A percentile compares a stretch with the other conserved stretches of the same genome.
phyloP scores from a whole-genome alignment of 805 yeast genomes.

The Wickerhamiella musiphila region DNA sequence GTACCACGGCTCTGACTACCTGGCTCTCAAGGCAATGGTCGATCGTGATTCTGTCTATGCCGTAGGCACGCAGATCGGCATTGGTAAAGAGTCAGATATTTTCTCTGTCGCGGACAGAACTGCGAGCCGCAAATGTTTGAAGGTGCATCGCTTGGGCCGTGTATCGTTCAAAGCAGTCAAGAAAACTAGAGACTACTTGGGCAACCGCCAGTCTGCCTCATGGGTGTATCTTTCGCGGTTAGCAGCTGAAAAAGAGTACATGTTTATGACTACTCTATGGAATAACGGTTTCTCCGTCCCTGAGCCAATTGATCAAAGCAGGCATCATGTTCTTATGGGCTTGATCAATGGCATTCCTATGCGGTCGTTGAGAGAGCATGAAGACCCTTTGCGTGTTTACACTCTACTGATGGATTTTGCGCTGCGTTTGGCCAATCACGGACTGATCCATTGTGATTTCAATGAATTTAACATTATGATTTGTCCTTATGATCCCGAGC shows the following conservation, averaged over 20 bases:
- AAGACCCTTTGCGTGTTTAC: slow-evolving; percentile 53
- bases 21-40: slow-evolving; percentile 73
- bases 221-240: slow-evolving; percentile 88
- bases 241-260: slow-evolving; percentile 86
- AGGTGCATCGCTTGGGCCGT: slow-evolving; percentile 86
- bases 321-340: slow-evolving; percentile 90
- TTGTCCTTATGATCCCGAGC: slow-evolving; percentile 28
- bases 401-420: slow-evolving; percentile 75
- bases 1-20: slow-evolving; percentile 78
- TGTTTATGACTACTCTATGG: slow-evolving; percentile 64
- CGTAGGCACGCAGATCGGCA: slow-evolving; percentile 79
- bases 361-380: slow-evolving; percentile 62
- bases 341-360: slow-evolving; percentile 77
- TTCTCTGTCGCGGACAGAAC: slow-evolving; percentile 56
- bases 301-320: slow-evolving; percentile 67
- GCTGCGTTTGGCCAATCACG: slow-evolving; percentile 68
- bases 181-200: slow-evolving; percentile 81
- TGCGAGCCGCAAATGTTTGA: slow-evolving; percentile 58
- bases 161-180: slow-evolving; percentile 85
- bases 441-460: slow-evolving; percentile 92
- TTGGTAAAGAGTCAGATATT: slow-evolving; percentile 95
- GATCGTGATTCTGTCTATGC: slow-evolving; percentile 58
- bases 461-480: slow-evolving; percentile 93
- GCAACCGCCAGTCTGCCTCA: slow-evolving; percentile 48
- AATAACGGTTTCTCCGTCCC: slow-evolving; percentile 76